A percentile compares a stretch with the other conserved stretches of the same genome.
Conservation (phyloP, 1,139 yeast genomes). For the Saccharomycopsis crataegensis region DNA sequence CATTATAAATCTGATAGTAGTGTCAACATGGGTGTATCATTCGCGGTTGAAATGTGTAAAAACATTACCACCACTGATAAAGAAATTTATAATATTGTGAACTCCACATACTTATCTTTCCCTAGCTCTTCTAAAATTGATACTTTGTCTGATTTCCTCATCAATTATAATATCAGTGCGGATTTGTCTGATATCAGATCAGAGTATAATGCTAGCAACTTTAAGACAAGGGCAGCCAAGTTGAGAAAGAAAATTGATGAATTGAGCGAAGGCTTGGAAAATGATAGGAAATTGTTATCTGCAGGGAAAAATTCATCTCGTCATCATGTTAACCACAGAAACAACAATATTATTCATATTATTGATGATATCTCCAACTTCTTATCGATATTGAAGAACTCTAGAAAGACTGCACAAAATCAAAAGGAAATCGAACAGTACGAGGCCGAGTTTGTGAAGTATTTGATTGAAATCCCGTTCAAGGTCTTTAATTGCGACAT, state of each 20-base stretch:
- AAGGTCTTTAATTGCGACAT: constrained; percentile 49
- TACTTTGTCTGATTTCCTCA: constrained; percentile 64
- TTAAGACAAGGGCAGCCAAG: too few relatives aligned
- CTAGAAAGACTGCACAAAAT: background rate
- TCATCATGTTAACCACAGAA: background rate
- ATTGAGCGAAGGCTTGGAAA: background rate
- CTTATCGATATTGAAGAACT: constrained; percentile 4
- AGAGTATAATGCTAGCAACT: background rate
- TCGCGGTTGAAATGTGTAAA: constrained; percentile 88
- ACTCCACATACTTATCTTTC: constrained; percentile 7
- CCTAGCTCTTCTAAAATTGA: constrained; percentile 30
- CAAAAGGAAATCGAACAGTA: background rate
- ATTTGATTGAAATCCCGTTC: constrained; percentile 69
- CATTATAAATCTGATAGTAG: constrained; percentile 23
- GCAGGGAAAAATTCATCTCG: background rate
- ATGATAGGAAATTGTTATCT: background rate
- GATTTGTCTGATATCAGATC: constrained; percentile 5
- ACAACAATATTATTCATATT: constrained; percentile 6
- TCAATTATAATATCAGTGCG: constrained; percentile 46
- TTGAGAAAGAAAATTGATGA: background rate
- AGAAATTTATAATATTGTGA: constrained; percentile 31
- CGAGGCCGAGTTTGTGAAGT: constrained; percentile 6
- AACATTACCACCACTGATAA: constrained; percentile 56
- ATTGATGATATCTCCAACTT: constrained; percentile 8
- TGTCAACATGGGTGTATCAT: constrained; percentile 74